Conservation (phyloP, 148 eudicot genomes). For the Persicaria maculosa region DNA sequence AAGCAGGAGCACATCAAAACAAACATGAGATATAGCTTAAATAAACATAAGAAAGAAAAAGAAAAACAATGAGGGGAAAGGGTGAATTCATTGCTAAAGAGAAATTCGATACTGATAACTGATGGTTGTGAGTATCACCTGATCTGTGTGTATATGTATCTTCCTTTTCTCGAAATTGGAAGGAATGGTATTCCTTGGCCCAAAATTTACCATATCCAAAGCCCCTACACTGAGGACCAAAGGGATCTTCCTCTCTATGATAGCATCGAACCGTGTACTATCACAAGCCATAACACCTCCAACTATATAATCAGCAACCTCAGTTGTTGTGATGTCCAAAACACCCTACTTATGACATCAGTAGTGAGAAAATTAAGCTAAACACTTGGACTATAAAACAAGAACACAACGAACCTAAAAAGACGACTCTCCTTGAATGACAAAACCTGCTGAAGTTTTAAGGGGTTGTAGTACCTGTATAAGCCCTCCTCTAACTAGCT, state of each 20-base stretch:
- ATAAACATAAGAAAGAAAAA: background rate
- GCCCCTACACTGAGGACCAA: slow-evolving; percentile 90
- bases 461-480: slow-evolving; percentile 55
- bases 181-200: slow-evolving; percentile 66
- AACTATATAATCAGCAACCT: slow-evolving; percentile 89
- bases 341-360: slow-evolving; percentile 52
- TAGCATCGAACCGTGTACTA: slow-evolving; percentile 73
- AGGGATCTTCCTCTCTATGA: slow-evolving; percentile 71
- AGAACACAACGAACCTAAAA: background rate
- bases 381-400: background rate
- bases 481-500: slow-evolving; percentile 78
- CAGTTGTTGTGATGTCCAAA: slow-evolving; percentile 95
- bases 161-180: slow-evolving; percentile 58
- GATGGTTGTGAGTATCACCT: slow-evolving; percentile 38
- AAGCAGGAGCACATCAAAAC: too few species aligned
- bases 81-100: background rate
- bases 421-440: background rate
- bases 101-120: background rate
- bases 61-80: background rate
- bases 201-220: slow-evolving; percentile 96
- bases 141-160: slow-evolving; percentile 72
- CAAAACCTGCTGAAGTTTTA: background rate
- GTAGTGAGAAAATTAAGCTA: background rate
- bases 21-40: too few species aligned
- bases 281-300: slow-evolving; percentile 99